phyloP scores from a whole-genome alignment of 2,329 filamentous ascomycete genomes.

The Fusarium sp. region DNA sequence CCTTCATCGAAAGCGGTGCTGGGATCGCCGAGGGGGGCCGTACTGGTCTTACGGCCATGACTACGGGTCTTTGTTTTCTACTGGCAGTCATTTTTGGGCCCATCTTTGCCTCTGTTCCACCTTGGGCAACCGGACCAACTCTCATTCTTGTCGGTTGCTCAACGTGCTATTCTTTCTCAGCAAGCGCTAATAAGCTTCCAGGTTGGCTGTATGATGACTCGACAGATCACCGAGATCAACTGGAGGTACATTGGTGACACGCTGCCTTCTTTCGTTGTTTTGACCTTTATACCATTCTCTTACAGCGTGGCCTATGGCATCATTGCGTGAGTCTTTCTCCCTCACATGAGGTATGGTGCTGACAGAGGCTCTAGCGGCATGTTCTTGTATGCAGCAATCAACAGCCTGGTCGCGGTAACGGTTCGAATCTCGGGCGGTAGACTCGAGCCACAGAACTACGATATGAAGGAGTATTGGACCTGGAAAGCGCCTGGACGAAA shows the following conservation, averaged over 20 bases:
- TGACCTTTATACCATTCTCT: constrained; percentile 83
- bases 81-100: constrained; percentile 75
- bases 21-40: constrained; percentile 75
- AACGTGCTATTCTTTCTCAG: accelerated
- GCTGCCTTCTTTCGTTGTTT: constrained; percentile 80
- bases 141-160: constrained; percentile 63
- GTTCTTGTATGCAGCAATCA: constrained; percentile 29
- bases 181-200: background rate
- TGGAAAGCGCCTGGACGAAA: constrained; percentile 30
- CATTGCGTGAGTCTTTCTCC: constrained; percentile 59
- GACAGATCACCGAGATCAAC: constrained; percentile 79
- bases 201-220: constrained; percentile 81
- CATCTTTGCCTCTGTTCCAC: constrained; percentile 75
- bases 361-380: constrained; percentile 13
- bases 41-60: constrained; percentile 73
- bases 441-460: constrained; percentile 31
- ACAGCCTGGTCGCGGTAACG: constrained; percentile 19
- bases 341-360: background rate
- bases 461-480: constrained; percentile 40
- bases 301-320: constrained; percentile 85
- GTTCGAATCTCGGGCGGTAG: constrained; percentile 20
- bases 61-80: constrained; percentile 71
- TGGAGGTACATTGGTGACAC: constrained; percentile 83
- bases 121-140: constrained; percentile 79
- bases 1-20: constrained; percentile 75